Percentiles rank a stretch among this genome's conserved stretches.
Evolutionary conservation across 176 grass and related monocot species (phyloP).

Genomic region (Zea mays): Zm-B73-REFERENCE-NAM-5.0 NC_050100.1:4611001-4611500

Average conservation of each 20-base stretch:
- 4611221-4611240: background rate
- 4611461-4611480: too few relatives aligned
- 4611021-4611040: background rate
- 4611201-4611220: conserved; percentile 17
- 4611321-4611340: too few relatives aligned
- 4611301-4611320: too few relatives aligned
- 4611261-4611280: too few relatives aligned
- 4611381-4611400: too few relatives aligned
- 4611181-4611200: conserved; percentile 38
- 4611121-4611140: background rate
- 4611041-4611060: conserved; percentile 27
- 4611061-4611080: conserved; percentile 26
- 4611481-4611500: too few relatives aligned
- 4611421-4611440: too few relatives aligned
- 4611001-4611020: conserved; percentile 5
- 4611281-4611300: too few relatives aligned
- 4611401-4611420: too few relatives aligned
- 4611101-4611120: background rate
- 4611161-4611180: conserved; percentile 17
- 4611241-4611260: conserved; percentile 4
- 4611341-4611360: too few relatives aligned
- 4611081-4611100: conserved; percentile 10
- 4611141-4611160: background rate
- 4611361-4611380: too few relatives aligned
- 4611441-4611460: too few relatives aligned